Evolutionary conservation across 306 rosid species (phyloP), one percentile per base, ranked within the genome.

Genomic region (Geum urbanum): DNA sequence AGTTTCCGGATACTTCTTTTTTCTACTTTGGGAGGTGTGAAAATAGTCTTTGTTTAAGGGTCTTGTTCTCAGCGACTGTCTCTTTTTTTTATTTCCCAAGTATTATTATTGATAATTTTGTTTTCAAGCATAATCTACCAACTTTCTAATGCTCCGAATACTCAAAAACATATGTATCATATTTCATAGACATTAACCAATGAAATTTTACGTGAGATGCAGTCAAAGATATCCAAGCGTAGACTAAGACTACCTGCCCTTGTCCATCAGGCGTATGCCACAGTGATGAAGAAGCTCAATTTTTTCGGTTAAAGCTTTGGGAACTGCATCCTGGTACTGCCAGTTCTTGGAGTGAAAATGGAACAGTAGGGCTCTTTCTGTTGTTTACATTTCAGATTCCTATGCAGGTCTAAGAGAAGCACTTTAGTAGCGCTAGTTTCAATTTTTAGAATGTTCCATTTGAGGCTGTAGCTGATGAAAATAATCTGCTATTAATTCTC

Each of bases 211-310:
- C 76, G 27, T 63, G 66, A 52, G n/a, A 64, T 85, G 94, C 96
- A 92, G 98, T 92, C 98, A 51, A 90, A 90, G 87, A 85, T 73
- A 84, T 49, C 97, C 19, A 92, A 92, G 76, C 94, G 96, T 39
- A 86, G 90, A 84, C 86, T 92, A 76, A 88, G 92, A 74, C 65
- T 68, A 63, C 96, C 98, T 7, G 87, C 79, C 16, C 75, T 76
- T 62, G 97, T 94, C 58, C 92, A 91, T 52, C 68, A 22, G 51
- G 97, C 97, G 67, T 94, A 82, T 61, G 96, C 98, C 77, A 90
- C 79, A 82, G 92, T 88, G 76, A 94, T 94, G 97, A 90, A 90
- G 95, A 94, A 89, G 75, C 97, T 90, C 72, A 77, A 53, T 80
- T 94, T 90, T 79, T 74, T 87, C 71, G 82, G 72, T 72, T 88